These are phyloP conservation scores for Apiospora koreana DNA, from an alignment of 2,329 filamentous ascomycete species.

Conservation along the genomic window DNA sequence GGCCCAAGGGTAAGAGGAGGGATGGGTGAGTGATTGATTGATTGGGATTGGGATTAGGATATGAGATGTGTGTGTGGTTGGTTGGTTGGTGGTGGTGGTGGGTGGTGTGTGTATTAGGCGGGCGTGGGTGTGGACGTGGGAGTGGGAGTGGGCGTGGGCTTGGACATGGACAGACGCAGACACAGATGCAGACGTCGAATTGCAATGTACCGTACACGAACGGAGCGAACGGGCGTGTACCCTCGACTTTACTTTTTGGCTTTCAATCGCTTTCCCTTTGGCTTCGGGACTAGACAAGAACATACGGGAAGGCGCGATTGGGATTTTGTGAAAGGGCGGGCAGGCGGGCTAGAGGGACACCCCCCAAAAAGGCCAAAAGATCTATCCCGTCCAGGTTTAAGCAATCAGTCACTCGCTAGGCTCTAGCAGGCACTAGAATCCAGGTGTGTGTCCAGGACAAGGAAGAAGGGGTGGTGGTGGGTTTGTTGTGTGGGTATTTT, in stretches of 20 bases:
- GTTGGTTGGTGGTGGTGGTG: not conserved
- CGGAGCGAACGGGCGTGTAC: constrained; percentile 5
- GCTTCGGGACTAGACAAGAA: not conserved
- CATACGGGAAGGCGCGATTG: constrained; percentile 6
- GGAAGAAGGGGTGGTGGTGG: not conserved
- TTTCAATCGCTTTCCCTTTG: not conserved
- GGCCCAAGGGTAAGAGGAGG: not conserved
- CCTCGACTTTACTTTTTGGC: not conserved
- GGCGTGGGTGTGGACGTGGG: not conserved
- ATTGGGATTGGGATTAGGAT: constrained; percentile 10
- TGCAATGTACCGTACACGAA: constrained; percentile 4
- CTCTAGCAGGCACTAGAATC: no score
- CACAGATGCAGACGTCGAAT: not conserved
- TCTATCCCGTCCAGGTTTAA: constrained; percentile 1
- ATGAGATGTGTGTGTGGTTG: constrained; percentile 4
- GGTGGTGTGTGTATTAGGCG: no score
- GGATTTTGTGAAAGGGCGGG: not conserved
- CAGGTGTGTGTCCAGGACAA: no score
- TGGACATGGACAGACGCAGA: no score
- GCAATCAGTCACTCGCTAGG: constrained; percentile 5
- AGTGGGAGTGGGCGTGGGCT: not conserved
- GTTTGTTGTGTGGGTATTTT: not conserved
- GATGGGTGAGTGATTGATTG: constrained; percentile 5
- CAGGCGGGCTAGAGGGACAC: constrained; percentile 2
- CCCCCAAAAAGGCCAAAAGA: not conserved